These are phyloP conservation scores for Monilinia fructicola DNA, from an alignment of 2,329 filamentous ascomycete species.

Conservation along the genomic window DNA sequence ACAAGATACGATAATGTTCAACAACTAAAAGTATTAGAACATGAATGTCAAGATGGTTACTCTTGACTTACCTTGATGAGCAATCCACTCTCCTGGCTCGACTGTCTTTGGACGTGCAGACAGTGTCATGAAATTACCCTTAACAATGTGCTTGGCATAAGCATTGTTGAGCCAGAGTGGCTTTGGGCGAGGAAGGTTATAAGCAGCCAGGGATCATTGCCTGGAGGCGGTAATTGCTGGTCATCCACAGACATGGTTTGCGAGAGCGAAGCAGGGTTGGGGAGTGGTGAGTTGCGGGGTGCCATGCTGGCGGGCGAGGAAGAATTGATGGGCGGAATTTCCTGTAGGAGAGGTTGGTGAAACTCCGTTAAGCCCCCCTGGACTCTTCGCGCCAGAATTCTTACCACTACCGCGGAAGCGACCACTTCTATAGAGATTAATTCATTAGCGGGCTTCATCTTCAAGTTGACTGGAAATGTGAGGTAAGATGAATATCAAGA, in stretches of 20 bases:
- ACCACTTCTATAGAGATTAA: slow-evolving; percentile 49
- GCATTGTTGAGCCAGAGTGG: slow-evolving; percentile 74
- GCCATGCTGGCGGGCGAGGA: slow-evolving; percentile 51
- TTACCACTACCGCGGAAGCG: slow-evolving; percentile 57
- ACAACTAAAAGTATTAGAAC: slow-evolving; percentile 61
- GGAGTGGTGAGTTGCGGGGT: slow-evolving; percentile 60
- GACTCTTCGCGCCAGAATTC: slow-evolving; percentile 55
- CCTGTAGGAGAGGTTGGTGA: slow-evolving; percentile 50
- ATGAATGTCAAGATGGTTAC: slow-evolving; percentile 27
- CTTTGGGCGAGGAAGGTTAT: slow-evolving; percentile 64
- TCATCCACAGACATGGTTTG: slow-evolving; percentile 70
- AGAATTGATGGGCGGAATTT: slow-evolving; percentile 50
- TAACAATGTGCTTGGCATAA: slow-evolving; percentile 84
- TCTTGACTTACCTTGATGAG: slow-evolving; percentile 74
- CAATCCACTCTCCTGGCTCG: slow-evolving; percentile 92
- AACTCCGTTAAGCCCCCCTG: slow-evolving; percentile 48
- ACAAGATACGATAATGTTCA: slow-evolving; percentile 86
- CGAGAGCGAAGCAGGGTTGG: slow-evolving; percentile 62
- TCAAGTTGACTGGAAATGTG: background rate
- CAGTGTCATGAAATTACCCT: slow-evolving; percentile 95
- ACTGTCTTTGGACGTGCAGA: slow-evolving; percentile 91
- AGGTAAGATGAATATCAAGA: background rate
- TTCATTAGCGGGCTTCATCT: slow-evolving; percentile 30
- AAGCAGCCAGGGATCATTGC: slow-evolving; percentile 57
- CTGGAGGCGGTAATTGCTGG: slow-evolving; percentile 38